Evolutionary conservation across 768 basidiomycete genomes (phyloP).

Genomic region (Paxillus involutus): DNA sequence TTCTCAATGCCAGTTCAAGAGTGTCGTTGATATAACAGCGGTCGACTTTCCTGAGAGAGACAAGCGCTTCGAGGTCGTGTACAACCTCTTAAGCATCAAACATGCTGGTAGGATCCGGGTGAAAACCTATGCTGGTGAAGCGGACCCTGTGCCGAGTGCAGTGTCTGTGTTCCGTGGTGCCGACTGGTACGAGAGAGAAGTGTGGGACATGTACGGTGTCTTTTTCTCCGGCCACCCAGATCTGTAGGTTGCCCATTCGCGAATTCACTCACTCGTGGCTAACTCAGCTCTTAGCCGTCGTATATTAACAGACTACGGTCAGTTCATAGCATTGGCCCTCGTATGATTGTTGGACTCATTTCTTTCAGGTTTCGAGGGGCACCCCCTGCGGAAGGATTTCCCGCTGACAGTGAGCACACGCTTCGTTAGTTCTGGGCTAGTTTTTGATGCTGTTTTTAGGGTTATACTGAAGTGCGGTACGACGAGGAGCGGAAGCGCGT

Average conservation of each 20-base stretch:
- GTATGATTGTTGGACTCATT: background rate
- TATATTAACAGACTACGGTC: slow-evolving; percentile 97
- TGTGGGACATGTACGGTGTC: slow-evolving; percentile 97
- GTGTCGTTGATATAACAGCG: slow-evolving; percentile 89
- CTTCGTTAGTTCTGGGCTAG: background rate
- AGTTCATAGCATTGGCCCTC: slow-evolving; percentile 4
- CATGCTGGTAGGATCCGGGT: slow-evolving; percentile 87
- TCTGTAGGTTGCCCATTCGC: slow-evolving; percentile 56
- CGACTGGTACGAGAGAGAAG: slow-evolving; percentile 98
- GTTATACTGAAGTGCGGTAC: slow-evolving; percentile 98
- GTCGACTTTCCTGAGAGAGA: slow-evolving; percentile 93
- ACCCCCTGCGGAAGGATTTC: slow-evolving; percentile 97
- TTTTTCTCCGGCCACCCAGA: slow-evolving; percentile 97
- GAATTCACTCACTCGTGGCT: slow-evolving; percentile 9
- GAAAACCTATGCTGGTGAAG: slow-evolving; percentile 96
- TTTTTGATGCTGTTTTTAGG: slow-evolving; percentile 45
- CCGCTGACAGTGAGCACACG: slow-evolving; percentile 76
- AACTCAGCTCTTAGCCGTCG: slow-evolving; percentile 62
- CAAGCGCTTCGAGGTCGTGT: slow-evolving; percentile 95
- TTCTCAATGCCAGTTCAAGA: slow-evolving; percentile 92
- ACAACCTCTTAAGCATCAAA: slow-evolving; percentile 83
- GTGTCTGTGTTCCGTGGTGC: slow-evolving; percentile 83
- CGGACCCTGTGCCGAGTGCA: slow-evolving; percentile 84
- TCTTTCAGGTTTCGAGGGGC: slow-evolving; percentile 84
- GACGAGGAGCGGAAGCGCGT: slow-evolving; percentile 98